Evolutionary conservation across 2,329 filamentous ascomycete genomes (phyloP).

Genomic region (Fusarium praegraminearum): DNA sequence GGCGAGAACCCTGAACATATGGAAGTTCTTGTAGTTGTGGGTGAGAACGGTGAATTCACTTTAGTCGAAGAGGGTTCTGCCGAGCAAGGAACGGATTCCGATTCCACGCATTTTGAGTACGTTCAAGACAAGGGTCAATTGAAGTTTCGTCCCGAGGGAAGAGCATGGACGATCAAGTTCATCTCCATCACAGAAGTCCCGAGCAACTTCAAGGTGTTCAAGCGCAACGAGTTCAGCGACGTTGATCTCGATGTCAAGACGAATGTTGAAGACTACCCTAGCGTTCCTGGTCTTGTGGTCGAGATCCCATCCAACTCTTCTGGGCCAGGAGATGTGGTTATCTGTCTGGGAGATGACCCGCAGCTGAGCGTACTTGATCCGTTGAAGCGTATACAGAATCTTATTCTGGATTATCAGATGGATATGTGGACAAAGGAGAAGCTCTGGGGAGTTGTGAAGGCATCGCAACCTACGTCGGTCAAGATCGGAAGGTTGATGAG

Average conservation of each 20-base stretch:
- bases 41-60: conserved; percentile 59
- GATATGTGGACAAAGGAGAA: conserved; percentile 46
- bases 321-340: not conserved
- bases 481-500: conserved; percentile 44
- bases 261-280: conserved; percentile 25
- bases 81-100: conserved; percentile 1
- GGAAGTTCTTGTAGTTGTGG: conserved; percentile 63
- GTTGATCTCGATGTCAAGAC: not conserved
- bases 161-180: conserved; percentile 35
- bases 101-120: conserved; percentile 2
- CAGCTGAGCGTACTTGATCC: conserved; percentile 32
- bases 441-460: conserved; percentile 40
- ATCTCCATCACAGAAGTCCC: conserved; percentile 22
- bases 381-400: conserved; percentile 29
- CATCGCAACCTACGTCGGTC: conserved; percentile 23
- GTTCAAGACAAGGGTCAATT: conserved; percentile 23
- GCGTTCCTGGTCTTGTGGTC: conserved; percentile 30
- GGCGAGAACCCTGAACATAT: conserved; percentile 59
- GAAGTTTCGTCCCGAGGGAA: conserved; percentile 3
- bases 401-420: conserved; percentile 47
- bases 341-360: conserved; percentile 12
- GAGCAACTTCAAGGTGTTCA: not conserved
- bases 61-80: conserved; percentile 61
- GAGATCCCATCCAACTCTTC: conserved; percentile 10
- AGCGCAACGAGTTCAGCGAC: conserved; percentile 3